Conservation (phyloP, 176 grass and related monocot genomes). For the Metroxylon sagu region DNA sequence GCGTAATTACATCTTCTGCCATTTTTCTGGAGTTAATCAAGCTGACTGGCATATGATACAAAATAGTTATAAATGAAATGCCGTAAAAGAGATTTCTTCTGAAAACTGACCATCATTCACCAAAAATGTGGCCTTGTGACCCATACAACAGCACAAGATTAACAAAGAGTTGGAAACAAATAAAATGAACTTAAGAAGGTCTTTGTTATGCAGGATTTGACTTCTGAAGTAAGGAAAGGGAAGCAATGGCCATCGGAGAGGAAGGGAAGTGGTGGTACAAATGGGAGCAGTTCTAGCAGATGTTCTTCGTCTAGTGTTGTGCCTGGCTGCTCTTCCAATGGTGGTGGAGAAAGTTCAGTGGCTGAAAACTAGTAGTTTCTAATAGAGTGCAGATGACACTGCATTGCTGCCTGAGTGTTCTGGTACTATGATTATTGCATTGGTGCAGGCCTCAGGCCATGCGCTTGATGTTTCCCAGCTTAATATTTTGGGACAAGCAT, state of each 20-base stretch:
- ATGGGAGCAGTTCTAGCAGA: conserved; percentile 50
- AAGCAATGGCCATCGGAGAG: conserved; percentile 25
- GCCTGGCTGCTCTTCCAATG: conserved; percentile 41
- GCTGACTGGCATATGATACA: no score
- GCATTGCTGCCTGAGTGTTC: no score
- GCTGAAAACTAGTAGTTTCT: conserved; percentile 11
- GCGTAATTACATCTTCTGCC: no score
- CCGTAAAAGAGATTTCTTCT: no score
- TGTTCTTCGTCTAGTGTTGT: conserved; percentile 40
- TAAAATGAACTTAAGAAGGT: neutral
- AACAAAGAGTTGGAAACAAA: conserved; percentile 1
- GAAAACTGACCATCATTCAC: neutral
- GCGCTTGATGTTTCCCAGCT: neutral
- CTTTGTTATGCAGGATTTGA: conserved; percentile 42
- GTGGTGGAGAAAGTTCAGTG: conserved; percentile 27
- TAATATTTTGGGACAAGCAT: neutral
- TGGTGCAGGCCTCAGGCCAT: no score
- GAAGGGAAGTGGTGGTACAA: conserved; percentile 29
- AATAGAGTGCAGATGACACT: no score
- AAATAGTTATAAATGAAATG: no score
- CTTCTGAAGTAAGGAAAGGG: conserved; percentile 47
- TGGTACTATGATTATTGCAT: no score
- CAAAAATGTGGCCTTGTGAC: neutral
- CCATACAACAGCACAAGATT: neutral
- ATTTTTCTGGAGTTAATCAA: no score